These are phyloP conservation scores for Pulicaria dysenterica DNA, from an alignment of 129 eudicot genomes.

Conservation along the genomic window DNA sequence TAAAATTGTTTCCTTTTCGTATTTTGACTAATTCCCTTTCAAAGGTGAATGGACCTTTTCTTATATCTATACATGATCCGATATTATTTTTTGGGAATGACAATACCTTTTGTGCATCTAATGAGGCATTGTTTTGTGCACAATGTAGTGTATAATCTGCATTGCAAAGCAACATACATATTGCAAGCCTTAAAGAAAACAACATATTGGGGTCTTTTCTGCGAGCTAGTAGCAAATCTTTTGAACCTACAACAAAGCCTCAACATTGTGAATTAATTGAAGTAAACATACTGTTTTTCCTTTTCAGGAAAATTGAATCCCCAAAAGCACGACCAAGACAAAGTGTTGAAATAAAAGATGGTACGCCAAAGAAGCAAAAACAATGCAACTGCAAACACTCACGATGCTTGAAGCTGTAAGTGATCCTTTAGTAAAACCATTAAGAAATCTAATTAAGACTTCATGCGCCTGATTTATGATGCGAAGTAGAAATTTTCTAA, in stretches of 20 bases:
- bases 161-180: not conserved
- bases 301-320: conserved; percentile 75
- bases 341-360: conserved; percentile 65
- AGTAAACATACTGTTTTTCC: conserved; percentile 11
- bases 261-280: conserved; percentile 1
- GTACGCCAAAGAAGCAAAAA: conserved; percentile 83
- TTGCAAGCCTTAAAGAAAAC: not conserved
- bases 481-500: not conserved
- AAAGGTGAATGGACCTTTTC: conserved; percentile 16
- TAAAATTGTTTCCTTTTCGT: not conserved
- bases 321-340: conserved; percentile 68
- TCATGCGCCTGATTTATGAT: too few species aligned
- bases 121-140: conserved; percentile 16
- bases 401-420: conserved; percentile 83
- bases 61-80: conserved; percentile 2
- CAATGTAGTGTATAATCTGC: not conserved
- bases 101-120: conserved; percentile 17
- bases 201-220: conserved; percentile 8
- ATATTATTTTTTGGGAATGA: conserved; percentile 10
- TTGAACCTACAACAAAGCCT: conserved; percentile 10
- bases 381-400: conserved; percentile 93
- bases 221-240: conserved; percentile 13
- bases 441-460: too few species aligned
- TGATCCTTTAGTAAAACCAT: conserved; percentile 20
- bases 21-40: not conserved